Percentiles rank a stretch among this genome's conserved stretches.
Conservation (phyloP, 768 basidiomycete genomes). For the Lactarius sp. region DNA sequence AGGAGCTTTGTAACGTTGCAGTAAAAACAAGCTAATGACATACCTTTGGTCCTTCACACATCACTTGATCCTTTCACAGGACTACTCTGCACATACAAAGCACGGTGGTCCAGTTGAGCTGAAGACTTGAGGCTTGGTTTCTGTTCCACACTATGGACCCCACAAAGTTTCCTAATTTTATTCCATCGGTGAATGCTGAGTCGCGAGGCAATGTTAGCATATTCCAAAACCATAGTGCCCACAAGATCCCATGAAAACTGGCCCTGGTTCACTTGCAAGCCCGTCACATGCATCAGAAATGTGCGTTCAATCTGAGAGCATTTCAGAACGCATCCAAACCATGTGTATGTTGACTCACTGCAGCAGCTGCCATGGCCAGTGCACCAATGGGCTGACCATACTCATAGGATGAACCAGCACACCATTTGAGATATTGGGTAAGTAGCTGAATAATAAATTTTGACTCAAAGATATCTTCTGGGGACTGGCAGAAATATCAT, state of each 20-base stretch:
- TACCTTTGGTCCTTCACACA: background rate
- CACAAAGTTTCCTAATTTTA: background rate
- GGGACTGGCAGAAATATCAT: background rate
- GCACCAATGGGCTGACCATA: background rate
- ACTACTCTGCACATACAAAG: background rate
- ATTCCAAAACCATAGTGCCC: no score
- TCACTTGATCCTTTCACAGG: background rate
- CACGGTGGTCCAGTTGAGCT: background rate
- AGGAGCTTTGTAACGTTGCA: no score
- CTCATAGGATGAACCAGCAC: background rate
- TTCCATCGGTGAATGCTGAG: background rate
- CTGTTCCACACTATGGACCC: background rate
- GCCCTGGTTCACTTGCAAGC: background rate
- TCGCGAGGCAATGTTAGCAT: background rate
- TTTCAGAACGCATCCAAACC: no score
- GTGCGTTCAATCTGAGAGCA: background rate
- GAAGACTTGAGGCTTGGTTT: background rate
- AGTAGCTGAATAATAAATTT: background rate
- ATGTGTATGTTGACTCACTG: background rate
- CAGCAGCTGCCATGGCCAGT: background rate
- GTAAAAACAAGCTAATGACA: background rate
- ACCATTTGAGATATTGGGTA: background rate
- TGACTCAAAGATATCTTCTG: background rate
- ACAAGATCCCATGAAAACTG: background rate
- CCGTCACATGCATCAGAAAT: background rate